Evolutionary conservation across 2,329 filamentous ascomycete genomes (phyloP).

Genomic region (Diaporthe sp.): DNA sequence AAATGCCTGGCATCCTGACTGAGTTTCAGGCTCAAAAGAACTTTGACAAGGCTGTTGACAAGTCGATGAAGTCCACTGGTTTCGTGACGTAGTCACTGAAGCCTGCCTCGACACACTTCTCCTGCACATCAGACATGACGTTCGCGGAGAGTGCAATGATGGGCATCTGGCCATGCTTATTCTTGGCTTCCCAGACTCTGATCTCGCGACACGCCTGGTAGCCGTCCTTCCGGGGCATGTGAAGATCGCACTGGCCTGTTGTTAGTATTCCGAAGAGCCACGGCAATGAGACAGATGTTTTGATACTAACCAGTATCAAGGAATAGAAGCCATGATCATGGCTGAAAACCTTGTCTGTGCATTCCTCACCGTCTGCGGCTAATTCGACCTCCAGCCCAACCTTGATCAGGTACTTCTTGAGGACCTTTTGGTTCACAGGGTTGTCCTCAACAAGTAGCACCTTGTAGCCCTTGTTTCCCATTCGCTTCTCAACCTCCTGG

Average conservation of each 20-base stretch:
- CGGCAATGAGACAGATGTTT: conserved; percentile 22
- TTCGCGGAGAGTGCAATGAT: conserved; percentile 90
- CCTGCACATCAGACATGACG: conserved; percentile 86
- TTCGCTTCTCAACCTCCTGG: conserved; percentile 77
- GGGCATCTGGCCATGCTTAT: conserved; percentile 67
- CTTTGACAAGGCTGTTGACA: conserved; percentile 77
- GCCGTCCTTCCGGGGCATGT: conserved; percentile 92
- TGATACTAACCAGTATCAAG: conserved; percentile 76
- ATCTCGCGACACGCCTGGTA: conserved; percentile 89
- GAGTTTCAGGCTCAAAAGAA: conserved; percentile 58
- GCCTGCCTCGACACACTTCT: conserved; percentile 82
- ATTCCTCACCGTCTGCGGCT: conserved; percentile 81
- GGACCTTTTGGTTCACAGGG: conserved; percentile 84
- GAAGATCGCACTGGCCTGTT: conserved; percentile 77
- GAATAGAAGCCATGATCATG: conserved; percentile 77
- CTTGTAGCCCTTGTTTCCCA: conserved; percentile 82
- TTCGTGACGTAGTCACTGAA: conserved; percentile 91
- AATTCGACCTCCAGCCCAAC: conserved; percentile 81
- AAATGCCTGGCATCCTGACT: neutral
- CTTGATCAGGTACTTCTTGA: conserved; percentile 82
- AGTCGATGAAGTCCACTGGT: conserved; percentile 85
- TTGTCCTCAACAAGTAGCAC: conserved; percentile 91
- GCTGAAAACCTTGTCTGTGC: conserved; percentile 78
- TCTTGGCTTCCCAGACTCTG: conserved; percentile 76
- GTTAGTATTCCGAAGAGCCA: conserved; percentile 36